Conservation (phyloP, 2,329 filamentous ascomycete genomes). For the Neocucurbitaria cava region DNA sequence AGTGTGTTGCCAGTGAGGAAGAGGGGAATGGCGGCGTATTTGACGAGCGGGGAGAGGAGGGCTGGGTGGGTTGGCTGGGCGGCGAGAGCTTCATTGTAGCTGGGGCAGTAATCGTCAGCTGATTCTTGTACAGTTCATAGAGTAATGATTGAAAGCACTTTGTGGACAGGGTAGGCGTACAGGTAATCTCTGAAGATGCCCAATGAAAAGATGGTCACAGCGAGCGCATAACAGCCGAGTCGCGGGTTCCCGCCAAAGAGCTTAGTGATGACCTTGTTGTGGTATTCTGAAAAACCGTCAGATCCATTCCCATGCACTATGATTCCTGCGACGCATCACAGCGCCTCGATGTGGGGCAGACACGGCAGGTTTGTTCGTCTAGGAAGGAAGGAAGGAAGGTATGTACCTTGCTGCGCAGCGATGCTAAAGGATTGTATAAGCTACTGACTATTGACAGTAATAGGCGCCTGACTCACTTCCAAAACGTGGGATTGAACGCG, state of each 20-base stretch:
- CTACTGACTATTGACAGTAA: neutral
- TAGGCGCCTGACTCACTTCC: conserved; percentile 73
- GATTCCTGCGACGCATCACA: neutral
- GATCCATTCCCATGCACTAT: neutral
- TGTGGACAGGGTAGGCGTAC: conserved; percentile 35
- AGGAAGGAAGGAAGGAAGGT: neutral
- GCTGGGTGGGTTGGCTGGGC: conserved; percentile 77
- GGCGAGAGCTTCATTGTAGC: conserved; percentile 85
- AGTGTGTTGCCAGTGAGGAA: conserved; percentile 80
- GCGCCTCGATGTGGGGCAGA: neutral
- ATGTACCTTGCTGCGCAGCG: conserved; percentile 78
- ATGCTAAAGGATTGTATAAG: conserved; percentile 65
- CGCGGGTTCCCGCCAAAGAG: conserved; percentile 80
- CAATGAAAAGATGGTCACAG: conserved; percentile 86
- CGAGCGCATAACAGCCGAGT: conserved; percentile 87
- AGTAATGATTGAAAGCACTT: neutral
- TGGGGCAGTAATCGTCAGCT: conserved; percentile 41
- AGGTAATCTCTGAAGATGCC: conserved; percentile 81
- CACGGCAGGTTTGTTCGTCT: neutral
- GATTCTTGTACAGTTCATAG: neutral
- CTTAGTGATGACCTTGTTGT: conserved; percentile 85
- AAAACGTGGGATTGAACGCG: conserved; percentile 97
- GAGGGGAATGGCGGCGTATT: conserved; percentile 72
- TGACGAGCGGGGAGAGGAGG: conserved; percentile 66
- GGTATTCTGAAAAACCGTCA: conserved; percentile 73